Conservation (phyloP, 768 basidiomycete genomes). For the Trichaptum fuscoviolaceum region DNA sequence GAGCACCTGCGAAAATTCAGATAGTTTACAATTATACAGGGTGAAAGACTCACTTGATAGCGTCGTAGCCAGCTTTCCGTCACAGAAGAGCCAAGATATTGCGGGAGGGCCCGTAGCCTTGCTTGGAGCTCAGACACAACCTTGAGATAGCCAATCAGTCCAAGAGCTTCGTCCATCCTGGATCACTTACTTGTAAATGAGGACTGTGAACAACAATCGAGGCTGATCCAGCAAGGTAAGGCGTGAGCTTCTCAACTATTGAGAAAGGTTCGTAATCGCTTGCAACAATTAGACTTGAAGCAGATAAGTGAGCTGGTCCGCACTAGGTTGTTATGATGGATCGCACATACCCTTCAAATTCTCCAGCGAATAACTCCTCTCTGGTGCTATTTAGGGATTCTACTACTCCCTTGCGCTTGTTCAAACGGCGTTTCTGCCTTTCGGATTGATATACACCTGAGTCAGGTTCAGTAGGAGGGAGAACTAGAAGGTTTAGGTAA, state of each 20-base stretch:
- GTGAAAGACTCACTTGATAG: slow-evolving; percentile 62
- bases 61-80: slow-evolving; percentile 84
- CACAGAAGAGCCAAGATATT: slow-evolving; percentile 72
- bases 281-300: slow-evolving; percentile 64
- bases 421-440: slow-evolving; percentile 61
- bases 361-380: slow-evolving; percentile 79
- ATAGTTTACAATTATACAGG: not conserved
- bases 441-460: slow-evolving; percentile 62
- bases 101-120: slow-evolving; percentile 57
- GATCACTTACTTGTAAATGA: slow-evolving; percentile 56
- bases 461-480: slow-evolving; percentile 54
- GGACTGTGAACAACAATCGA: slow-evolving; percentile 86
- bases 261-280: slow-evolving; percentile 83
- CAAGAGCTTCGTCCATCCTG: slow-evolving; percentile 1
- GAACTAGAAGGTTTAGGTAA: slow-evolving; percentile 34
- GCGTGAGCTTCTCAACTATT: slow-evolving; percentile 64
- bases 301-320: slow-evolving; percentile 6
- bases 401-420: slow-evolving; percentile 71
- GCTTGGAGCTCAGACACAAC: slow-evolving; percentile 73
- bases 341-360: slow-evolving; percentile 75
- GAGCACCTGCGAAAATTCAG: slow-evolving; percentile 45
- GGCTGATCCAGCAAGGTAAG: slow-evolving; percentile 80
- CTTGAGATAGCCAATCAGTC: slow-evolving; percentile 29
- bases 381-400: slow-evolving; percentile 58
- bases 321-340: not conserved